Evolutionary conservation across 495 filamentous ascomycete species (phyloP).

Genomic region (Aspergillus coremiiformis): DNA sequence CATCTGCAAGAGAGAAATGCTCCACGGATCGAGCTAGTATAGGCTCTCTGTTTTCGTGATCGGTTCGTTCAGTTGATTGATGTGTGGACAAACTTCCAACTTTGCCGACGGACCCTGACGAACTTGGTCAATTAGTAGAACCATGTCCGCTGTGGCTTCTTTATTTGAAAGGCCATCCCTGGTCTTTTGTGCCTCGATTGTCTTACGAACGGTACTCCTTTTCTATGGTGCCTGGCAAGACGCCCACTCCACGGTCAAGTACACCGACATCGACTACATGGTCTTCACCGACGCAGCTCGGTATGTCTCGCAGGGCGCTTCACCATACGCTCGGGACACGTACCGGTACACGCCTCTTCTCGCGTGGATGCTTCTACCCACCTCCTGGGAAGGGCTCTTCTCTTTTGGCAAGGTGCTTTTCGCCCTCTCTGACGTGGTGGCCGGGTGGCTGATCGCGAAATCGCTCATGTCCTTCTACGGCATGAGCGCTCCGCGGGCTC

Average conservation of each 20-base stretch:
- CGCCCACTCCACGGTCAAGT: constrained; percentile 80
- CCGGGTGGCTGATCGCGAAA: constrained; percentile 77
- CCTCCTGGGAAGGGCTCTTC: constrained; percentile 54
- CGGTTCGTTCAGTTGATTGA: not conserved
- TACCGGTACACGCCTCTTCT: constrained; percentile 95
- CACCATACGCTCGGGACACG: constrained; percentile 83
- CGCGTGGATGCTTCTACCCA: constrained; percentile 83
- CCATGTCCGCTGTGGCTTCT: constrained; percentile 20
- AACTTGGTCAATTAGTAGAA: not conserved
- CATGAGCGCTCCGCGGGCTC: constrained; percentile 46
- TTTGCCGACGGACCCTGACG: not conserved
- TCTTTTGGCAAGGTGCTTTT: constrained; percentile 87
- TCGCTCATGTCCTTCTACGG: constrained; percentile 42
- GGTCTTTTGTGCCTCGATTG: constrained; percentile 60
- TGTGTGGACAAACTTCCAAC: not conserved
- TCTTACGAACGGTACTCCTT: constrained; percentile 63
- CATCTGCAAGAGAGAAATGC: not conserved
- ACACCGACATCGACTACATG: constrained; percentile 98
- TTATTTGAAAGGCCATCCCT: constrained; percentile 40
- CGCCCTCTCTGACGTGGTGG: constrained; percentile 70
- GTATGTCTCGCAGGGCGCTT: constrained; percentile 54
- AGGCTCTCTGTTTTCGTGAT: too few species aligned
- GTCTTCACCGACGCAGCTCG: constrained; percentile 97
- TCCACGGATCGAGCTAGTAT: not conserved
- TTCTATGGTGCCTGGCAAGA: constrained; percentile 90